Percentiles rank a stretch among this genome's conserved stretches.
Conservation (phyloP, 306 rosid species). For the Betula pendula region DNA sequence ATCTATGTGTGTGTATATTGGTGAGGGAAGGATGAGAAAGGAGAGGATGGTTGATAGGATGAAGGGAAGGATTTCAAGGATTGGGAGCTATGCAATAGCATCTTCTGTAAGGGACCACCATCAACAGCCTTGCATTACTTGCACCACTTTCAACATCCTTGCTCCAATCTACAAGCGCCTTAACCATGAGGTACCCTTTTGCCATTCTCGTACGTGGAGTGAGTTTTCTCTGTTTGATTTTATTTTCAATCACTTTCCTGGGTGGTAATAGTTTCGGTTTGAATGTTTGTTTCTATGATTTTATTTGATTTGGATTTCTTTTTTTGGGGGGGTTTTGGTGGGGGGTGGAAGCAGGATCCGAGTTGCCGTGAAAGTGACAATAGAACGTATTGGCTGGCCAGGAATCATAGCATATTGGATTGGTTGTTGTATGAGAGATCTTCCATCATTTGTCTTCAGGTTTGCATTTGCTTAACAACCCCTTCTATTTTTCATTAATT, state of each 20-base stretch:
- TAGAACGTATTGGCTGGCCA: conserved; percentile 70
- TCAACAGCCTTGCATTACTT: conserved; percentile 75
- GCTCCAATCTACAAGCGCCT: conserved; percentile 98
- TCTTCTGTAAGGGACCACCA: conserved; percentile 68
- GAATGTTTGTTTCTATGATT: not conserved
- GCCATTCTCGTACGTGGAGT: not conserved
- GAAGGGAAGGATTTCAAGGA: conserved; percentile 72
- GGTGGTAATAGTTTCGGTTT: not conserved
- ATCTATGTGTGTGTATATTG: conserved; percentile 19
- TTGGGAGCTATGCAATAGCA: conserved; percentile 77
- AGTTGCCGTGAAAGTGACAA: conserved; percentile 75
- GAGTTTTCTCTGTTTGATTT: not conserved
- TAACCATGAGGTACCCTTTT: conserved; percentile 52
- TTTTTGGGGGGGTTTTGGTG: conserved; percentile 7
- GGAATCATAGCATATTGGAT: conserved; percentile 84
- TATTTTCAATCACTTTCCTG: not conserved
- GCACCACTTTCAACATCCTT: conserved; percentile 94
- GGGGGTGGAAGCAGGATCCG: conserved; percentile 54
- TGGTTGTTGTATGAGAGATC: conserved; percentile 77
- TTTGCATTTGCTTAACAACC: conserved; percentile 25
- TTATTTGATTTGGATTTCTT: not conserved
- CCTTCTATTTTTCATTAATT: not conserved
- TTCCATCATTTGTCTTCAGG: conserved; percentile 98
- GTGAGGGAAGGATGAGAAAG: conserved; percentile 43
- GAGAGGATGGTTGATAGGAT: conserved; percentile 47